phyloP scores from a whole-genome alignment of 345 rosid genomes.

The Ceriops decandra region DNA sequence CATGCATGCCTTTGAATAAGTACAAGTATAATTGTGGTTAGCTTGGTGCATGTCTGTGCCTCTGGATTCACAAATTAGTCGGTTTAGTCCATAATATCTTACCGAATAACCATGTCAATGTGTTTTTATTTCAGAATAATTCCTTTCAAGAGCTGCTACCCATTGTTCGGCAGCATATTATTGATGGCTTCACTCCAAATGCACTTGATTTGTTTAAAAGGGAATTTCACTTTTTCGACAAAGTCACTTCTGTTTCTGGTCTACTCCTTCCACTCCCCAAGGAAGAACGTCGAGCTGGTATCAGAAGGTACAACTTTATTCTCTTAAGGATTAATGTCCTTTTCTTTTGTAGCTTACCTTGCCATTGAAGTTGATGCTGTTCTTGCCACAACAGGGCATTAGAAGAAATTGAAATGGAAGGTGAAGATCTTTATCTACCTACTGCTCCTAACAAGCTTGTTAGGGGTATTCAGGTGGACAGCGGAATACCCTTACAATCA shows the following conservation, averaged over 20 bases:
- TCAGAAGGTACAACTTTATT: slow-evolving; percentile 55
- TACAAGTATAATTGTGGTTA: background rate
- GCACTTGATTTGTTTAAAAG: slow-evolving; percentile 77
- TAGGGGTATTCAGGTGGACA: slow-evolving; percentile 78
- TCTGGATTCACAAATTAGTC: background rate
- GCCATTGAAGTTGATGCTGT: slow-evolving; percentile 10
- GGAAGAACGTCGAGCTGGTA: slow-evolving; percentile 97
- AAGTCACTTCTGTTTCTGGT: slow-evolving; percentile 96
- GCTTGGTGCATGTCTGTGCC: background rate
- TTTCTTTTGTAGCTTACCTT: slow-evolving; percentile 10
- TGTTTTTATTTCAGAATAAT: slow-evolving; percentile 51
- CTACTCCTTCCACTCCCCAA: slow-evolving; percentile 69
- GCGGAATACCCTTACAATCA: slow-evolving; percentile 98
- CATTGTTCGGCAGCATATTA: slow-evolving; percentile 69
- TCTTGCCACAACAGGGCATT: slow-evolving; percentile 56
- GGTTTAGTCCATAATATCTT: background rate
- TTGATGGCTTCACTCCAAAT: slow-evolving; percentile 73
- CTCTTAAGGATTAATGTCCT: slow-evolving; percentile 6
- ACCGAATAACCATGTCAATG: slow-evolving; percentile 10
- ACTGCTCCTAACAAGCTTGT: slow-evolving; percentile 94
- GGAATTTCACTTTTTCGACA: slow-evolving; percentile 91
- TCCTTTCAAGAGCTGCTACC: slow-evolving; percentile 83
- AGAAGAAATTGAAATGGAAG: slow-evolving; percentile 84
- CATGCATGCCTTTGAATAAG: background rate
- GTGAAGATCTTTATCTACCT: slow-evolving; percentile 89